A percentile compares a stretch with the other conserved stretches of the same genome.
phyloP scores from a whole-genome alignment of 73 alveolate genomes.

The Paraurostyla sp. region DNA sequence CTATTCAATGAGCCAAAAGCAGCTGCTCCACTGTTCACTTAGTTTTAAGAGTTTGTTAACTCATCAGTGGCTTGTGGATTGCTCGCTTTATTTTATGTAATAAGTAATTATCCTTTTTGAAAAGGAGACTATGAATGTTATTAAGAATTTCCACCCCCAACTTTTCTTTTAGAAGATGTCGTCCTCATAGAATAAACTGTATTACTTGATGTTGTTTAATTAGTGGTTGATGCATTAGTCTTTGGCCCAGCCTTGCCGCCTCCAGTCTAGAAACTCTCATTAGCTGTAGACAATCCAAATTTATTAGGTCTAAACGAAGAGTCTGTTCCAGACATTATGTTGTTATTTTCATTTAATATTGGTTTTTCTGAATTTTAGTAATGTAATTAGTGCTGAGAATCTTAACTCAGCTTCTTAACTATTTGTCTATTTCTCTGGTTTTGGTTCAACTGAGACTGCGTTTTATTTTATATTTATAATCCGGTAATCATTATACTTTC shows the following conservation, averaged over 20 bases:
- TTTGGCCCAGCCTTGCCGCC: no score
- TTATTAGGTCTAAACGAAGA: constrained; percentile 41
- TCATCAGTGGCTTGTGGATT: neutral
- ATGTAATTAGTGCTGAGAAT: no score
- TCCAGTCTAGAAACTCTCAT: constrained; percentile 33
- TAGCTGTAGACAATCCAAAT: constrained; percentile 24
- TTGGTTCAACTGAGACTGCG: neutral
- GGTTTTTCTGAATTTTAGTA: neutral
- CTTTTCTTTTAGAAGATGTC: neutral
- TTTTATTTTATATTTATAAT: neutral
- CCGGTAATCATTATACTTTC: constrained; percentile 44
- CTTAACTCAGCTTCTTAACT: neutral
- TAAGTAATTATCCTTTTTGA: no score
- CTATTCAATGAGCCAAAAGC: neutral
- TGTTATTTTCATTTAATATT: no score
- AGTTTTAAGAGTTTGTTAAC: neutral
- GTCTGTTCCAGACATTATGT: neutral
- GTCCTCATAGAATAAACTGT: constrained; percentile 51
- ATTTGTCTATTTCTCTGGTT: neutral
- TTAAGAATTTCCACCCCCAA: neutral
- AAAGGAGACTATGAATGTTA: constrained; percentile 43
- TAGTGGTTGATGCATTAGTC: constrained; percentile 1
- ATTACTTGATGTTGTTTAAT: constrained; percentile 8
- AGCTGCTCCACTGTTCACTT: neutral
- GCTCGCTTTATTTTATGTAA: neutral